A percentile compares a stretch with the other conserved stretches of the same genome.
phyloP scores from a whole-genome alignment of 192 early-diverging fungal species.

The Geranomyces variabilis region DNA sequence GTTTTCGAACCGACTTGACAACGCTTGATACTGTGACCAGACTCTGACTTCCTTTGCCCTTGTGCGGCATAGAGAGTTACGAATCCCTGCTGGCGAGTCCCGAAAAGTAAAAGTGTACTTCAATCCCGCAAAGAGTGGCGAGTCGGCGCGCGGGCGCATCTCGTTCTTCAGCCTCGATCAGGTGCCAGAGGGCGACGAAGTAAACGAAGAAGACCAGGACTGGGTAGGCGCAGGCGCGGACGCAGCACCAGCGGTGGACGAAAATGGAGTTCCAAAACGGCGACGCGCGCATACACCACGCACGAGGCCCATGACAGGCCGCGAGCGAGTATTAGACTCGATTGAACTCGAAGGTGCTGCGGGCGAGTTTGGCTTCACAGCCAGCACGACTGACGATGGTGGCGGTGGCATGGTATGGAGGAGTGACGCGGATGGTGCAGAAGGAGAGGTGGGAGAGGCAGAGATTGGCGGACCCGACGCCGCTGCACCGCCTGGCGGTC shows the following conservation, averaged over 20 bases:
- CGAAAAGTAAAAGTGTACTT: conserved; percentile 44
- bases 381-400: conserved; percentile 22
- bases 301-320: conserved; percentile 32
- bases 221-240: neutral
- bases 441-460: neutral
- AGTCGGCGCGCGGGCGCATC: conserved; percentile 24
- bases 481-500: neutral
- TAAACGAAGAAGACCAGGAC: conserved; percentile 21
- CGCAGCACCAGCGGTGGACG: neutral
- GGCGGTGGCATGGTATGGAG: conserved; percentile 11
- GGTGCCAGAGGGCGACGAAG: conserved; percentile 22
- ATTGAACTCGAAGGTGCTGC: conserved; percentile 39
- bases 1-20: neutral
- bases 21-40: too few relatives aligned
- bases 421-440: conserved; percentile 11
- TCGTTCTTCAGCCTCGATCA: conserved; percentile 38
- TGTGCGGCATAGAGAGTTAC: conserved; percentile 26
- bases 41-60: too few relatives aligned
- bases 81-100: conserved; percentile 36
- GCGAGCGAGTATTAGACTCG: conserved; percentile 32
- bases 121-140: conserved; percentile 29
- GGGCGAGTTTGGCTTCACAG: conserved; percentile 43
- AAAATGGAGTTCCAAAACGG: neutral
- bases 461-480: neutral
- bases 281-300: conserved; percentile 15